Evolutionary conservation across 1,284 basidiomycete species (phyloP), one percentile per base, ranked within the genome.

Genomic region (Cutaneotrichosporon arboriforme): DNA sequence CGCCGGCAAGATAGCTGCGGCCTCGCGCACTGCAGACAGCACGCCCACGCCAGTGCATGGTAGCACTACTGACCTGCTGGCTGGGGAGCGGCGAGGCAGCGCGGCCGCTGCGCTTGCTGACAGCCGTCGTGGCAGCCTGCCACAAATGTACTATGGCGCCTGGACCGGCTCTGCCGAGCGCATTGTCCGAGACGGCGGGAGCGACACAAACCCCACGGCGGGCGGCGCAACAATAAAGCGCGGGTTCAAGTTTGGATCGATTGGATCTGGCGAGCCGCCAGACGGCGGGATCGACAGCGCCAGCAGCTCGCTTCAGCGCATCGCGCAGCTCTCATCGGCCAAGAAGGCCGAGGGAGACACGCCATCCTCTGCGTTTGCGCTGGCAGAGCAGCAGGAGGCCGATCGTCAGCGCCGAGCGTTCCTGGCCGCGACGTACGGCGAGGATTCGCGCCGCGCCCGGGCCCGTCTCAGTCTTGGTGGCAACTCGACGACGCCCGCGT

Each of bases 341-440:
- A 52, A 46, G 37, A 52, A 49, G 46, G 31, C 45, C 9, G 22
- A 46, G 35, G 26, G 26, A 5, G 10, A 5, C 10, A 10, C 10
- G 5, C 7, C 10, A 5, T 42, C 49, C 4, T 60, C 67, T 40
- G 64, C 63, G 13, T 70, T 75, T 53, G 61, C 66, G 38, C 49
- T 64, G 43, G 63, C 69, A 2, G 74, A 76, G 46, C 61, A 62
- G 20, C 66, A 65, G n/a, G 74, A 76, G 50, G 74, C 74, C 15
- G 74, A 76, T 39, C 58, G 68, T 17, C 74, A 76, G 51, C 55
- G 68, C 12, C 53, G 66, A 2, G 72, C 73, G 2, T 76, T 76
- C 58, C 45, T 73, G 14, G 68, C 63, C 4, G 71, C 73, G 1
- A 74, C 70, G 3, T 74, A 67, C 52, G 71, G 71, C 20, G 63